These are phyloP conservation scores for Atkinsonella hypoxylon DNA, from an alignment of 2,329 filamentous ascomycete genomes.

Conservation along the genomic window DNA sequence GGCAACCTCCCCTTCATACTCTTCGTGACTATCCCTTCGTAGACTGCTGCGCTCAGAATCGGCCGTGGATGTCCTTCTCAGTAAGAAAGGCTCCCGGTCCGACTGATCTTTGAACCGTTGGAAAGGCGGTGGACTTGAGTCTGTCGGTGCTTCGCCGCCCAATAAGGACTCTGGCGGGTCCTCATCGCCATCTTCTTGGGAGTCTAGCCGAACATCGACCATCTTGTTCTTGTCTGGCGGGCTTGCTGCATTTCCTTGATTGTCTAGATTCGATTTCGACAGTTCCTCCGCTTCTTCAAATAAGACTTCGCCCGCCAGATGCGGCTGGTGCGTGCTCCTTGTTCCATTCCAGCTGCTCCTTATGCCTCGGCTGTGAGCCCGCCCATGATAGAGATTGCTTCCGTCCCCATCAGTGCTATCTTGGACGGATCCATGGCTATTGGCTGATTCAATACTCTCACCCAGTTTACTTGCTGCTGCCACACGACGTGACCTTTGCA, in stretches of 20 bases:
- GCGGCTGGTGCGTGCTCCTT: constrained; percentile 25
- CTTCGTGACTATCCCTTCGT: constrained; percentile 25
- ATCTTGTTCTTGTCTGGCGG: constrained; percentile 49
- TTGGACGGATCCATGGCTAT: constrained; percentile 26
- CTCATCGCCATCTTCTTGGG: constrained; percentile 43
- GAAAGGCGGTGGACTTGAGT: constrained; percentile 48
- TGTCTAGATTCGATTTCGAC: constrained; percentile 20
- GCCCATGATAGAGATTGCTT: constrained; percentile 30
- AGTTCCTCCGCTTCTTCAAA: constrained; percentile 33
- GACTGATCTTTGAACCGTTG: constrained; percentile 41
- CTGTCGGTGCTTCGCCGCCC: constrained; percentile 36
- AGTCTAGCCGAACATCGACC: constrained; percentile 79
- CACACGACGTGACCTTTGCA: constrained; percentile 80
- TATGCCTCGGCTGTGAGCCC: constrained; percentile 39
- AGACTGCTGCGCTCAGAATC: constrained; percentile 35
- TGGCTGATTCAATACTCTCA: constrained; percentile 64
- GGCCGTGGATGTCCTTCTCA: constrained; percentile 29
- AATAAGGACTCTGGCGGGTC: constrained; percentile 50
- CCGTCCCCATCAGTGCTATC: constrained; percentile 17
- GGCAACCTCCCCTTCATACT: constrained; percentile 17
- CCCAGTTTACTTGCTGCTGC: constrained; percentile 75
- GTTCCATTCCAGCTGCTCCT: constrained; percentile 54
- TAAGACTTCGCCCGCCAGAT: constrained; percentile 18
- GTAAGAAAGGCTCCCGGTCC: constrained; percentile 26
- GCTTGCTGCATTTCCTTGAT: constrained; percentile 15